Base-by-base conservation (phyloP, 1,284 basidiomycete genomes). In the Cystobasidium slooffiae region DNA sequence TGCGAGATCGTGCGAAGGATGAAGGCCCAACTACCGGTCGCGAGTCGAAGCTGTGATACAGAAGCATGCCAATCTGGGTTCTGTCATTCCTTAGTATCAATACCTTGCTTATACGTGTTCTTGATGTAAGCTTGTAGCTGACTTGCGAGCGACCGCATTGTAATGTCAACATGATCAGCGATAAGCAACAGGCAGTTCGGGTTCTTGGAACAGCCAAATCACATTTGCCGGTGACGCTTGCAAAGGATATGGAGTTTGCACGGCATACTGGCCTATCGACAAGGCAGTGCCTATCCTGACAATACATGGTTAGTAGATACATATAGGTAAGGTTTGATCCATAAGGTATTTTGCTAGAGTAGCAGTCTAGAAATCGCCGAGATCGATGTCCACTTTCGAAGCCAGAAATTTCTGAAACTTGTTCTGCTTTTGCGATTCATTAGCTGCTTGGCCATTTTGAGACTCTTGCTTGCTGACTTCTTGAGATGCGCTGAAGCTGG, bases 1-100 rank as follows among this genome's bases (percentile, higher is more conserved):
- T 78, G 10, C 49, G 75, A 10, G 76, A 76, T 22, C 56, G 61
- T 9, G 75, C 72, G 52, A 74, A 74, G 53, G 41, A 56, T 41
- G 74, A 75, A 44, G 67, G 58, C 12, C 58, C 31, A 47, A 70
- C 49, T 53, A 68, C 39, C 46, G 65, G 37, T n/a, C 56, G 69
- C 10, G 24, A 56, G 39, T 61, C 73, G 4, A 76, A 75, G 61
- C 58, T 76, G n/a, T 76, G 65, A 68, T 53, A 51, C 20, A 5
- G 5, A 31, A 31, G 31, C 31, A 56, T n/a, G n/a, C 46, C 12
- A 12, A 49, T 49, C 14, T 49, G n/a, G 18, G n/a, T 49, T 6
- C n/a, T 14, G 53, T 56, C 53, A 56, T 16, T 20, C 12, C 14
- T 56, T 12, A 9, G 53, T 1, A 37, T 16, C 31, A 5, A 31